phyloP scores from a whole-genome alignment of 2,329 filamentous ascomycete species.

The Aspergillus uvarum region DNA sequence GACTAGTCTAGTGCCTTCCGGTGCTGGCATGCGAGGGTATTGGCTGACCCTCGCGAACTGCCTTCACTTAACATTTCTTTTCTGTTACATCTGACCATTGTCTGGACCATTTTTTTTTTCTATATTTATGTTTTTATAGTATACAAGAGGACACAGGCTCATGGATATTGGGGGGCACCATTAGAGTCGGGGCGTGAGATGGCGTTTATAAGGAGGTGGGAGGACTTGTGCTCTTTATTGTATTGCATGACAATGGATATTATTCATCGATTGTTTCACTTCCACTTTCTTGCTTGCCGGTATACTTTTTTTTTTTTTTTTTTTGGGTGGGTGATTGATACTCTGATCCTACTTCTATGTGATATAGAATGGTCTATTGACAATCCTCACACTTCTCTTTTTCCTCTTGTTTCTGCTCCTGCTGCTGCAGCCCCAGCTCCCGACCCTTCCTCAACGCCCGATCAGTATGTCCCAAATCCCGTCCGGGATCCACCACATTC shows the following conservation, averaged over 20 bases:
- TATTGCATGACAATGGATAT: neutral
- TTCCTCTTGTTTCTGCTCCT: constrained; percentile 10
- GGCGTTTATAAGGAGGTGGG: constrained; percentile 15
- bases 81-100: neutral
- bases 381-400: constrained; percentile 30
- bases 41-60: constrained; percentile 1
- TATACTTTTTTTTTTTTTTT: no score
- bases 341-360: constrained; percentile 8
- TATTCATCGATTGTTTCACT: neutral
- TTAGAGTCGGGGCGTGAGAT: constrained; percentile 20
- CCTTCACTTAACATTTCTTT: constrained; percentile 9
- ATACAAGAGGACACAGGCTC: constrained; percentile 11
- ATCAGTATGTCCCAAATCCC: constrained; percentile 81
- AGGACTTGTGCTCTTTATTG: constrained; percentile 6
- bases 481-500: constrained; percentile 74
- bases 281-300: no score
- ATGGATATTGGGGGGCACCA: constrained; percentile 8
- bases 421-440: neutral
- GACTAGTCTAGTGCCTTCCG: neutral
- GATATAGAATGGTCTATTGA: constrained; percentile 18
- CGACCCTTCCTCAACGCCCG: constrained; percentile 38
- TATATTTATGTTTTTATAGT: constrained; percentile 1
- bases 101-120: neutral
- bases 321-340: no score
- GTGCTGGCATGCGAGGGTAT: neutral